Percentiles rank a stretch among this genome's conserved stretches.
phyloP scores from a whole-genome alignment of 2,329 filamentous ascomycete genomes.

The Aspergillus awamori region DNA sequence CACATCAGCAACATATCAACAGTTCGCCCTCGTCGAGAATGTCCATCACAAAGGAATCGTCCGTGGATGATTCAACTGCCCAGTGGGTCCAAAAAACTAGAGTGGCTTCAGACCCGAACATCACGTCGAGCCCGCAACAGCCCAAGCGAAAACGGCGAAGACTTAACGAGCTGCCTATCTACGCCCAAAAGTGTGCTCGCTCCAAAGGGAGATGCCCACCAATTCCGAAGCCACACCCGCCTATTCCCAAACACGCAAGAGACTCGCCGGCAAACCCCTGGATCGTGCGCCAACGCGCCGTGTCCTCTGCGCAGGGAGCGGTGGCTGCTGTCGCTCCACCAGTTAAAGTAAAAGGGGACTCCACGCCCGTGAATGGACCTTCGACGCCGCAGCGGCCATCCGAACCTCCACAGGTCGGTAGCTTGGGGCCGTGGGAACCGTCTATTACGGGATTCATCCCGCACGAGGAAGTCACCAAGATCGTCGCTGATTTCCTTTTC shows the following conservation, averaged over 20 bases:
- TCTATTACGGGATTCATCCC: constrained; percentile 71
- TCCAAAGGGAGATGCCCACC: constrained; percentile 45
- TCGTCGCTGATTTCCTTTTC: constrained; percentile 81
- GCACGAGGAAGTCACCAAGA: constrained; percentile 72
- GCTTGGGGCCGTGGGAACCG: constrained; percentile 52
- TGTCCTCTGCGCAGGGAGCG: constrained; percentile 20
- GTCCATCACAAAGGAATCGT: constrained; percentile 21
- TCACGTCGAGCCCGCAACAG: constrained; percentile 34
- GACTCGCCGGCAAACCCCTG: constrained; percentile 26
- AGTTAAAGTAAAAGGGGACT: constrained; percentile 24
- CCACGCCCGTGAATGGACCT: constrained; percentile 35
- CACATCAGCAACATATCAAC: constrained; percentile 24
- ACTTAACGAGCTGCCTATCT: constrained; percentile 58
- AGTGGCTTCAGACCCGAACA: constrained; percentile 21
- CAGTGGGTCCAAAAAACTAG: constrained; percentile 30
- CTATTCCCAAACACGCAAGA: constrained; percentile 38
- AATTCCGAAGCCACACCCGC: constrained; percentile 42
- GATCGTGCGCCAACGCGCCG: constrained; percentile 26
- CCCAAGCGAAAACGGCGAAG: constrained; percentile 54
- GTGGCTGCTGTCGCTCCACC: constrained; percentile 22
- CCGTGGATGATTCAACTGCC: constrained; percentile 15
- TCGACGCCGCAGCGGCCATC: constrained; percentile 19
- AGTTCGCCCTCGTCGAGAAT: constrained; percentile 33
- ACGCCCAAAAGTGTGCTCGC: constrained; percentile 48
- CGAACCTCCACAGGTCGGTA: constrained; percentile 28